Percentiles rank a stretch among this genome's conserved stretches.
phyloP scores from a whole-genome alignment of 495 filamentous ascomycete genomes.

The Tirmania nivea region DNA sequence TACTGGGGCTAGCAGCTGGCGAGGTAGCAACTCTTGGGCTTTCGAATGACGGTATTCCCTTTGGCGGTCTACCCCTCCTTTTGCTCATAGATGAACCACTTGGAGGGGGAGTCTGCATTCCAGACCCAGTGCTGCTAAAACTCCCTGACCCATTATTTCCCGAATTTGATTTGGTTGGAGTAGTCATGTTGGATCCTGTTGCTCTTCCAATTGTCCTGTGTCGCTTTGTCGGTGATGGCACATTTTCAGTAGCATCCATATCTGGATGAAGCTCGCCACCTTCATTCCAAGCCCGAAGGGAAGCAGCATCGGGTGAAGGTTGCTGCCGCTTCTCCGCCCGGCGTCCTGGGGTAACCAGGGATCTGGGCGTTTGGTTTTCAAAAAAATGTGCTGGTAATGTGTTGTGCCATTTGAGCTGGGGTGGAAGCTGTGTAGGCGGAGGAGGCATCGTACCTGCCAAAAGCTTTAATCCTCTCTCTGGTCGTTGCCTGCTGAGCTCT shows the following conservation, averaged over 20 bases:
- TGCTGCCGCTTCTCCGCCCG: not conserved
- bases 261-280: too few relatives aligned
- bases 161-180: slow-evolving; percentile 8
- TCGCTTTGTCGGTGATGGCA: slow-evolving; percentile 11
- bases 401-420: slow-evolving; percentile 18
- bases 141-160: slow-evolving; percentile 3
- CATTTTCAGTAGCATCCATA: not conserved
- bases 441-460: not conserved
- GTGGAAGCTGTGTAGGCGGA: not conserved
- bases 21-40: slow-evolving; percentile 1
- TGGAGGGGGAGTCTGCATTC: slow-evolving; percentile 19
- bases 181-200: slow-evolving; percentile 4
- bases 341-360: not conserved
- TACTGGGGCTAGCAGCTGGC: too few relatives aligned
- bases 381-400: slow-evolving; percentile 18
- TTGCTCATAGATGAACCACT: slow-evolving; percentile 14
- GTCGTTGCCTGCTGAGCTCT: too few relatives aligned
- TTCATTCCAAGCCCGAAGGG: too few relatives aligned
- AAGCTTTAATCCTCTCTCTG: slow-evolving; percentile 2
- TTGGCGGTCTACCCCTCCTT: slow-evolving; percentile 14
- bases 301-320: not conserved
- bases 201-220: slow-evolving; percentile 3
- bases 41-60: slow-evolving; percentile 6
- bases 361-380: slow-evolving; percentile 1
- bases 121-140: slow-evolving; percentile 9